Base-by-base conservation (phyloP, 176 grass and related monocot species). In the Poa pratensis region DNA sequence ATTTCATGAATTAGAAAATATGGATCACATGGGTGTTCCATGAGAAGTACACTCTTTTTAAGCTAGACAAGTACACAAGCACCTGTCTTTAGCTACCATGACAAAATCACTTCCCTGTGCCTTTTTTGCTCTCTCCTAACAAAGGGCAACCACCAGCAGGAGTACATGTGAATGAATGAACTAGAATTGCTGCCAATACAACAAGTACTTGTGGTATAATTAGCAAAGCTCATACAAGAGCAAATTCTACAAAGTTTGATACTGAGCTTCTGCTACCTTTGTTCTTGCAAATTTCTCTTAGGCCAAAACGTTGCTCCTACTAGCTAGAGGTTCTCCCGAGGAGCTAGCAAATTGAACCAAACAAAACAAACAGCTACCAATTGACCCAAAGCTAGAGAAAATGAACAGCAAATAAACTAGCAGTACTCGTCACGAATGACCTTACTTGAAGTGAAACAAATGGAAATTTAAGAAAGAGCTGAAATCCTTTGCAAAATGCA, bases 401-500 rank as follows among this genome's bases (percentile, higher is more conserved):
- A 53, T 20, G 11, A 53, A 71, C 52, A 72, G 34, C 7, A 61
- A 61, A 76, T 49, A 53, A 89, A 85, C 23, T 57, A 90, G 80
- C 74, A 74, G 80, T 83, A 74, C 84, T 83, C 66, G 55, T 78
- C 55, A 40, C 43, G 57, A 28, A 52, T 71, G 78, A 62, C 86
- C 48, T 79, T 80, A 52, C 77, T 87, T 81, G 39, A 91, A 58
- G 22, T 85, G 82, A 82, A 90, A 91, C 62, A 77, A 77, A 77
- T 76, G 12, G 68, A 88, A 67, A 75, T 37, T 65, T 75, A 75
- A 64, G 78, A 27, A 23, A 74, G 32, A 51, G 10, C 16, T 58
- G 50, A 89, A 68, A 82, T 74, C 48, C 59, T 86, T 92, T 46
- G 86, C 78, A 89, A 86, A 89, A 78, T 85, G 79, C 78, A 86